Conservation (phyloP, 768 basidiomycete genomes). For the Tylopilus sp. region DNA sequence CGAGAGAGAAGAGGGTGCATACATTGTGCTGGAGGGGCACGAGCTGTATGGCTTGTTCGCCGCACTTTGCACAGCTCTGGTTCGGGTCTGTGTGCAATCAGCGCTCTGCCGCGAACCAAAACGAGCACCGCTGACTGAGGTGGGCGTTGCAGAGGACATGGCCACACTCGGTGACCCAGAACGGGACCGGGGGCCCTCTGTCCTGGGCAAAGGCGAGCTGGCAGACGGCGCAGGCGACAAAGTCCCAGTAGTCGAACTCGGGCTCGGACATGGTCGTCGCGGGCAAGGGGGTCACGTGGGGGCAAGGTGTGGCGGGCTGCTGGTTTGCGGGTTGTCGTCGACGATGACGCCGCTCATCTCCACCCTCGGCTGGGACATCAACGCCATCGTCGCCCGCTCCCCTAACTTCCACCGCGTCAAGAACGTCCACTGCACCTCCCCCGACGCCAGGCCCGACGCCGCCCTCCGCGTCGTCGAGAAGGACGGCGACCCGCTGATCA, state of each 20-base stretch:
- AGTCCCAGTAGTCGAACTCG: slow-evolving; percentile 75
- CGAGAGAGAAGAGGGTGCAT: slow-evolving; percentile 14
- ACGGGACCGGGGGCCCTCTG: slow-evolving; percentile 58
- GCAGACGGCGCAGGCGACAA: slow-evolving; percentile 68
- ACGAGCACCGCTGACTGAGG: slow-evolving; percentile 53
- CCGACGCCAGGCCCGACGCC: slow-evolving; percentile 25
- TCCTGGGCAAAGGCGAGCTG: slow-evolving; percentile 60
- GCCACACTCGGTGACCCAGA: slow-evolving; percentile 88
- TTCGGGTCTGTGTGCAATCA: slow-evolving; percentile 49
- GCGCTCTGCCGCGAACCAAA: not conserved
- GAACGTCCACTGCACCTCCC: slow-evolving; percentile 33
- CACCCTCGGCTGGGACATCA: slow-evolving; percentile 51
- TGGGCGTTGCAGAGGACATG: slow-evolving; percentile 85
- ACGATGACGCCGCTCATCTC: slow-evolving; percentile 35
- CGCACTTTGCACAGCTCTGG: slow-evolving; percentile 73
- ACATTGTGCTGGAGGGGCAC: slow-evolving; percentile 75
- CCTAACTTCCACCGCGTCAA: slow-evolving; percentile 42
- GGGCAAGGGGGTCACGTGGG: too few species aligned
- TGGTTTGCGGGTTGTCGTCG: too few species aligned
- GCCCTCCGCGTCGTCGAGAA: slow-evolving; percentile 46
- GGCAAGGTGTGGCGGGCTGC: too few species aligned
- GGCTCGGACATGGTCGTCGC: slow-evolving; percentile 15
- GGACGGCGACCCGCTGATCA: slow-evolving; percentile 57
- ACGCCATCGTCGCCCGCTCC: slow-evolving; percentile 36
- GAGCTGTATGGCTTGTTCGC: slow-evolving; percentile 59